Evolutionary conservation across 2,329 filamentous ascomycete genomes (phyloP), one percentile per base, ranked within the genome.

Genomic region (Juglanconis sp.): DNA sequence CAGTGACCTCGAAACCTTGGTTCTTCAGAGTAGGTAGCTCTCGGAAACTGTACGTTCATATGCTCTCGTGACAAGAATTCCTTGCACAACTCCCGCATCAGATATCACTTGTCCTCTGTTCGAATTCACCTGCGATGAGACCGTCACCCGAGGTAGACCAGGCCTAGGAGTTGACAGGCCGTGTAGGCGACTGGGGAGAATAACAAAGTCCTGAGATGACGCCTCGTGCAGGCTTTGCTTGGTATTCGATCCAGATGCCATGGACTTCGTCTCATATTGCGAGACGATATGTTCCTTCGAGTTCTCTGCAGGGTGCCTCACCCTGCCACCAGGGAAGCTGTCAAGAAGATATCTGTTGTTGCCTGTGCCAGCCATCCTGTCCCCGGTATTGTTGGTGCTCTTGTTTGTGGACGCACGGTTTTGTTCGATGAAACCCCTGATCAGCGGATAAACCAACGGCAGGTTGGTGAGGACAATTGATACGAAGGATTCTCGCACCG

Each of bases 401-500:
- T 36, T 49, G 11, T 44, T 46, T 11, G 52, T 44, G n/a, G 17
- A 30, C 2, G 46, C 11, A 8, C 63, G 53, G 3, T 63, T 63
- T 42, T 67, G 68, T 8, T 69, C 66, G 8, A 70, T 63, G 11
- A 64, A 59, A 1, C 38, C 62, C 54, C 63, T 66, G 59, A 71
- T 67, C 4, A 74, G 58, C 7, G 74, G 72, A 52, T 76, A 75
- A 6, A 77, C 65, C 69, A 76, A 74, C 3, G 74, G 74, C 64
- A 75, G 67, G 58, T 77, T 76, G 13, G 74, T 73, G 46, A 76
- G 64, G 32, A 75, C 71, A 13, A 75, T 67, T 5, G 73, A 74
- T 53, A 77, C 74, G 62, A 77, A 77, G 0, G 73, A 74, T 62
- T 76, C 74, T 35, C 74, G 70, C 57, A 74, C 69, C 35, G 74